Evolutionary conservation across 2,329 filamentous ascomycete species (phyloP), one percentile per base, ranked within the genome.

Genomic region (Dothideomycetes sp.): DNA sequence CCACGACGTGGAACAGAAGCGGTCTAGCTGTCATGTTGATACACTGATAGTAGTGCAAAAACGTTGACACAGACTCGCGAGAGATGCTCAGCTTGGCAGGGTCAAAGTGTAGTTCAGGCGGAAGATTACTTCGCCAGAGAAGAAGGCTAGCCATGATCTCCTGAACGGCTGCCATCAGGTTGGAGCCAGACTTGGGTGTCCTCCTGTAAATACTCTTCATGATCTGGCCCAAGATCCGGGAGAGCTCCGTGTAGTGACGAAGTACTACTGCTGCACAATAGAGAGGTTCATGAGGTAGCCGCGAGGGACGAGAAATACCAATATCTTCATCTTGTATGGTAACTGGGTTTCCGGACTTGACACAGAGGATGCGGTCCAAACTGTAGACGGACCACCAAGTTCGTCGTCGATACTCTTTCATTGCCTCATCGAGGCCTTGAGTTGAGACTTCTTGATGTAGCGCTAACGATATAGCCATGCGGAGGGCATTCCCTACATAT

Each of bases 331-430:
- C 72, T 4, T 69, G 61, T 17, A 75, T 70, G 1, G 70, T 68
- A 22, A 74, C 61, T 1, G 71, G 70, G 45, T 73, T 70, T 5
- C 71, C 71, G 1, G 67, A 69, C 45, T 73, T 75, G 42, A 70
- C 67, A 3, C 65, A 68, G 1, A 73, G 54, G 19, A 75, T 65
- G 11, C 62, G 59, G 49, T 74, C 71, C 29, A 75, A 55, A 46
- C 69, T 72, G 49, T 75, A 75, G 2, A 73, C 64, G 22, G 66
- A 72, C 71, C 71, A 75, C 70, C 70, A 75, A 3, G 70, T 61
- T 5, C 70, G 62, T 5, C 72, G 63, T 7, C 71, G 62, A 41
- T 66, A 68, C 44, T 75, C 71, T 27, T 64, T 58, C 9, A 61
- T 60, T 1, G 55, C 54, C 12, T 64, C 59, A 40, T 62, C 61